These are phyloP conservation scores for Penicillium cosmopolitanum DNA, from an alignment of 495 filamentous ascomycete genomes.

Conservation along the genomic window DNA sequence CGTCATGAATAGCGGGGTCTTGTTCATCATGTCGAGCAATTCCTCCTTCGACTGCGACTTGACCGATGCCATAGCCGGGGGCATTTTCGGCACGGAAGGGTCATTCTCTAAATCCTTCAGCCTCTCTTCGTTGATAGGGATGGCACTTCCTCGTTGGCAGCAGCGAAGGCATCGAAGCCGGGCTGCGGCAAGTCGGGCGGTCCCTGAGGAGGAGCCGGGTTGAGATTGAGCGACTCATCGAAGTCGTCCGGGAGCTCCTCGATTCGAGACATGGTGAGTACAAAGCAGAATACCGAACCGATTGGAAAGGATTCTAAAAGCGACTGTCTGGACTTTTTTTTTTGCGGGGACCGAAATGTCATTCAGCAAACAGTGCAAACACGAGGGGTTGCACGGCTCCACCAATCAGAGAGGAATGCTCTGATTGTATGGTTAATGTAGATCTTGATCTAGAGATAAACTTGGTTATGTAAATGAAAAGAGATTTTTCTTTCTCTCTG, in stretches of 20 bases:
- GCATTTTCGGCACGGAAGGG: slow-evolving; percentile 46
- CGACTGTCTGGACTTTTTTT: slow-evolving; percentile 13
- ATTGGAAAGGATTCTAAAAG: slow-evolving; percentile 6
- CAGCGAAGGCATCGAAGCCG: slow-evolving; percentile 30
- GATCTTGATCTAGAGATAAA: too few species aligned
- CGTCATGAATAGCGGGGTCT: slow-evolving; percentile 93
- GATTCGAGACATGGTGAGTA: slow-evolving; percentile 40
- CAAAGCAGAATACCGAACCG: slow-evolving; percentile 5
- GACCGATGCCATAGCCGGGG: slow-evolving; percentile 62
- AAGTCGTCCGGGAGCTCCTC: slow-evolving; percentile 58
- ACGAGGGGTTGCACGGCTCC: slow-evolving; percentile 26
- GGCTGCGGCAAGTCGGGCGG: slow-evolving; percentile 24
- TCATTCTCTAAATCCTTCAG: slow-evolving; percentile 39
- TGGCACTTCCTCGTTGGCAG: slow-evolving; percentile 41
- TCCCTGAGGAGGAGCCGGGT: slow-evolving; percentile 24
- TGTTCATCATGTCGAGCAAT: slow-evolving; percentile 73
- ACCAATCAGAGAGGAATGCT: not conserved
- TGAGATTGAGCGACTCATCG: slow-evolving; percentile 49
- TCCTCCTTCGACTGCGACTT: slow-evolving; percentile 69
- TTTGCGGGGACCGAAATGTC: slow-evolving; percentile 19
- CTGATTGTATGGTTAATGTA: too few species aligned
- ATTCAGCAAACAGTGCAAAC: slow-evolving; percentile 46
- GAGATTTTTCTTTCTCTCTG: too few species aligned
- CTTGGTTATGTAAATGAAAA: too few species aligned
- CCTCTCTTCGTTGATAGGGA: slow-evolving; percentile 48